phyloP scores from a whole-genome alignment of 768 basidiomycete species.

The Macrocybe gigantea region DNA sequence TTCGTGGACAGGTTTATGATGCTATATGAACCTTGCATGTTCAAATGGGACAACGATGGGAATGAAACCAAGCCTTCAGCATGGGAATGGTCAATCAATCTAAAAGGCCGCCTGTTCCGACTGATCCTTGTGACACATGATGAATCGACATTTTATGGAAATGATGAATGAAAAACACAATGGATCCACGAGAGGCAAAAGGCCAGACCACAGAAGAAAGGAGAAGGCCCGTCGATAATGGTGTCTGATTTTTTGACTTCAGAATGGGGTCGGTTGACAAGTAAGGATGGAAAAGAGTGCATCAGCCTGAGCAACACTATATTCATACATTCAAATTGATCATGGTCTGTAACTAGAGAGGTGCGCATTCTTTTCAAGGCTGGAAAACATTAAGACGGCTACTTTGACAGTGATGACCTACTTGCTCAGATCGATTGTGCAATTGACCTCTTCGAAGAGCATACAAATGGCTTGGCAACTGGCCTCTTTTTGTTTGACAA shows the following conservation, averaged over 20 bases:
- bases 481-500: conserved; percentile 12
- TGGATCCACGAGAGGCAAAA: conserved; percentile 14
- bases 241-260: conserved; percentile 22
- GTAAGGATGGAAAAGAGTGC: conserved; percentile 4
- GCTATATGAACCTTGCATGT: not conserved
- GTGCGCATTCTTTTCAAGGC: conserved; percentile 16
- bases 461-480: conserved; percentile 11
- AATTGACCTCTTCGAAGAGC: conserved; percentile 16
- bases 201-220: conserved; percentile 18
- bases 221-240: conserved; percentile 24
- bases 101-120: conserved; percentile 5
- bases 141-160: conserved; percentile 23
- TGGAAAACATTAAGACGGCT: conserved; percentile 19
- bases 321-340: not conserved
- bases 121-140: conserved; percentile 15
- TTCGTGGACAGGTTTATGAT: not conserved
- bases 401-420: conserved; percentile 17
- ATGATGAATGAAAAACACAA: conserved; percentile 15
- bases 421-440: conserved; percentile 11
- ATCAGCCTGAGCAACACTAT: not conserved
- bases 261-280: conserved; percentile 15
- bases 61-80: conserved; percentile 5
- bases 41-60: conserved; percentile 2
- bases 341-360: conserved; percentile 5
- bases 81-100: conserved; percentile 3